Percentiles rank a stretch among this genome's conserved stretches.
phyloP scores from a whole-genome alignment of 2,329 filamentous ascomycete genomes.

The Fusarium xyrophilum region DNA sequence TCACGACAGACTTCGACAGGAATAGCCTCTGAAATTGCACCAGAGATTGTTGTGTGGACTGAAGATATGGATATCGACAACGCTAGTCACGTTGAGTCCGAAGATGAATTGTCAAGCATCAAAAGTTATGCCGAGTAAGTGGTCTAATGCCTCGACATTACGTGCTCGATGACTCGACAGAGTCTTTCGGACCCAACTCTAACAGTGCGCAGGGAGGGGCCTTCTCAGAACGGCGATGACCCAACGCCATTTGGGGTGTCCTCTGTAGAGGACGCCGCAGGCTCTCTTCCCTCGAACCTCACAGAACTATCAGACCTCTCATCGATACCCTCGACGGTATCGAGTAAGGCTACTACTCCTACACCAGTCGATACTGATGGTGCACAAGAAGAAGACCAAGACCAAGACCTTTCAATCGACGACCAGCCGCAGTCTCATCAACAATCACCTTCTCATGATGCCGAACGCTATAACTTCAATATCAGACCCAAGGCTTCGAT shows the following conservation, averaged over 20 bases:
- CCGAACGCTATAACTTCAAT: constrained; percentile 56
- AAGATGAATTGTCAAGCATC: constrained; percentile 35
- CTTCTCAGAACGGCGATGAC: constrained; percentile 29
- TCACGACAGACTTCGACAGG: constrained; percentile 47
- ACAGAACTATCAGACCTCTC: constrained; percentile 64
- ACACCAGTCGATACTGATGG: constrained; percentile 59
- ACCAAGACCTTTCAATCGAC: constrained; percentile 31
- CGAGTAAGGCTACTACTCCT: constrained; percentile 70
- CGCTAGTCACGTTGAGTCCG: constrained; percentile 30
- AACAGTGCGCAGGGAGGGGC: constrained; percentile 33
- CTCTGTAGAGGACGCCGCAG: constrained; percentile 36
- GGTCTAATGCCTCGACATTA: not conserved
- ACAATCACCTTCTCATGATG: constrained; percentile 42
- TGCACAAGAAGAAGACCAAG: constrained; percentile 28
- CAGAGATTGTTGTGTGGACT: constrained; percentile 56
- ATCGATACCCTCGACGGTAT: constrained; percentile 60
- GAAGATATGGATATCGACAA: constrained; percentile 48
- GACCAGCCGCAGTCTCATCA: constrained; percentile 28
- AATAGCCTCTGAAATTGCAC: constrained; percentile 46
- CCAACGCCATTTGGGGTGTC: constrained; percentile 20
- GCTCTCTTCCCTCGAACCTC: constrained; percentile 58
- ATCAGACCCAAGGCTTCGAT: constrained; percentile 83
- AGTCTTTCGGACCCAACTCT: constrained; percentile 9
- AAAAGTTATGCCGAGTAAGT: constrained; percentile 42
- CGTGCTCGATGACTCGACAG: not conserved